Base-by-base conservation (phyloP, 2,329 filamentous ascomycete species). In the Fusarium succisae region DNA sequence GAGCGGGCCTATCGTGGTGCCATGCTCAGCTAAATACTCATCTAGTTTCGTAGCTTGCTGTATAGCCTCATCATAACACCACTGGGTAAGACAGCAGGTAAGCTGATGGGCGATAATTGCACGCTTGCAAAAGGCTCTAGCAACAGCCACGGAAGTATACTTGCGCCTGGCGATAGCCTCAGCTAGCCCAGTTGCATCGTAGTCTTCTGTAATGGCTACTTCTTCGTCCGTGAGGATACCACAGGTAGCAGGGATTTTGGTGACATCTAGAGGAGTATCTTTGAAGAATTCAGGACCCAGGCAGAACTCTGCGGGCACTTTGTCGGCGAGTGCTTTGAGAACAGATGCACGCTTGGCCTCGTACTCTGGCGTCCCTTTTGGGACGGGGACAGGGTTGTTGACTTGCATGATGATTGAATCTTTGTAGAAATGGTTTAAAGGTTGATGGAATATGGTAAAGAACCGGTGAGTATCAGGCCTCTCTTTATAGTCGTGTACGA, bases 391-490 rank as follows among this genome's bases (percentile, higher is more conserved):
- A 6, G 51, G 51, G 35, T n/a, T 55, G 5, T 55, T 55, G 51
- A 55, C 24, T 8, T 55, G 10, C 51, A 55, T 55, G 18, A 3
- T 11, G 20, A 13, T 54, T 54, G 26, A 3, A 28, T 7, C 32
- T 32, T 32, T 32, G 11, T 32, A 20, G 10, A 8, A 15, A 30
- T 30, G 11, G 18, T 48, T 11, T 22, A 30, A 30, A 11, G 13
- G 14, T 22, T 1, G 18, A 10, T n/a, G 26, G 13, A 30, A n/a
- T 1, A 17, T 48, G 13, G n/a, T 17, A 30, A 20, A 28, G 13
- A 30, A 41, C 11, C 3, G 8, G 14, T 14, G 35, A 39, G 24
- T n/a, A 28, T 1, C 1, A 18, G 6, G 35, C 0, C 2, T n/a
- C 14, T 13, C 20, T 55, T 54, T 55, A 55, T 55, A 55, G 20